Evolutionary conservation across 1,139 yeast species (phyloP), one percentile per base, ranked within the genome.

Genomic region (Wickerhamomyces sp.): DNA sequence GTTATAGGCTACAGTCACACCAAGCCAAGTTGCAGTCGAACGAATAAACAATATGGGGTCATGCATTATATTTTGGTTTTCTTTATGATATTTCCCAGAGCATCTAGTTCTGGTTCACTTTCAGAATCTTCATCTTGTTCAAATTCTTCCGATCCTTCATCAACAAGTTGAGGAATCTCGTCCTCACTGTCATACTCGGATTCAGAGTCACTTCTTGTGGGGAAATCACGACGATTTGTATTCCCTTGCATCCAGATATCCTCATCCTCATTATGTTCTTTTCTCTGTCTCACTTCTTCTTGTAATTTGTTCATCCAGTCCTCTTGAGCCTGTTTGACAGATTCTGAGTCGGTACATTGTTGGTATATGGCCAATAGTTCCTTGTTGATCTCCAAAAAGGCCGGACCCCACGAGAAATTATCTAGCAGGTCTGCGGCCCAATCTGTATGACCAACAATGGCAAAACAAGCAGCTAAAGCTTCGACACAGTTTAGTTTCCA

Each of bases 401-500:
- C 83, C 30, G 78, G 76, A 2, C 99, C 99, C 97, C 98, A 93
- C 1, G 95, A 83, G 61, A 93, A 93, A 60, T 90, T 81, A 43
- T 80, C 75, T 51, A 93, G 66, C 26, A 91, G 73, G 52, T 78
- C 74, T 36, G 75, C 79, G 0, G 99, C 99, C 95, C 95, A 89
- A 55, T 91, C 98, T 41, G 71, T 68, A 55, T 83, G 93, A 0
- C 98, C 99, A 0, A 90, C 93, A 51, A 93, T 91, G 2, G 96
- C 96, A 62, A 93, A 86, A 61, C 97, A 89, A 0, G 99, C 99
- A 1, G 99, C 99, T 37, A 94, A 67, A 0, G 99, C 99, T 62
- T 93, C 99, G 9, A 90, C 99, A 65, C 99, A 93, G 64, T 94
- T 93, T 47, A 93, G 70, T 57, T 83, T 79, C 99, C 98, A 91